phyloP scores from a whole-genome alignment of 225 moss, liverwort and hornwort species.

The Bryum argenteum region DNA sequence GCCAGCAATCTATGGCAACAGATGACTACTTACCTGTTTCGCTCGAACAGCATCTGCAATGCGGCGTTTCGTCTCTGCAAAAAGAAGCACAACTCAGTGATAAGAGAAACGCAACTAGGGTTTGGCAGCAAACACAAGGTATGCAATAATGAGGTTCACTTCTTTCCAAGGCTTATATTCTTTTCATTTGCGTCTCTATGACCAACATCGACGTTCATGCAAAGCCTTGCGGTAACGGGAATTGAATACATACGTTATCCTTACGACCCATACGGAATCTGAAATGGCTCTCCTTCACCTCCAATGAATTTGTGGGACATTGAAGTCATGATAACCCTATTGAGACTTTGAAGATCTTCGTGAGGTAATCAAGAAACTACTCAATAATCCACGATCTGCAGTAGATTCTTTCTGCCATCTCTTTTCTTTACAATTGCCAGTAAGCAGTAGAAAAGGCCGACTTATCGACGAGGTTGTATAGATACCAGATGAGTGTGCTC shows the following conservation, averaged over 20 bases:
- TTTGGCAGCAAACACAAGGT: not conserved
- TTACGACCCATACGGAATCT: no score
- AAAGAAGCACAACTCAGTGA: not conserved
- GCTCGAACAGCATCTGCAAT: conserved; percentile 60
- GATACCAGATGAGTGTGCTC: not conserved
- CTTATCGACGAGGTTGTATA: not conserved
- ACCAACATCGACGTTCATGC: no score
- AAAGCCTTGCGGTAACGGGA: no score
- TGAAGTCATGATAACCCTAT: no score
- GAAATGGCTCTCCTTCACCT: no score
- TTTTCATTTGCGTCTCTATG: no score
- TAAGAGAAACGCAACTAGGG: not conserved
- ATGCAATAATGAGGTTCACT: no score
- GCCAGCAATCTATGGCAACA: conserved; percentile 11
- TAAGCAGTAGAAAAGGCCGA: not conserved
- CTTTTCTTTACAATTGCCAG: not conserved
- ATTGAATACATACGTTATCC: no score
- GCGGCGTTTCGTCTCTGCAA: conserved; percentile 63
- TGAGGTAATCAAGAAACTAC: not conserved
- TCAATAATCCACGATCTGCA: conserved; percentile 6
- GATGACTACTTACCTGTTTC: conserved; percentile 39
- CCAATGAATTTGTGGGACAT: no score
- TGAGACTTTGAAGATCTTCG: no score
- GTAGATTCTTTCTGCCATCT: not conserved
- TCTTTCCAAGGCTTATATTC: no score